Percentiles rank a stretch among this genome's conserved stretches.
Conservation (phyloP, 2,329 filamentous ascomycete genomes). For the Beauveria bassiana region DNA sequence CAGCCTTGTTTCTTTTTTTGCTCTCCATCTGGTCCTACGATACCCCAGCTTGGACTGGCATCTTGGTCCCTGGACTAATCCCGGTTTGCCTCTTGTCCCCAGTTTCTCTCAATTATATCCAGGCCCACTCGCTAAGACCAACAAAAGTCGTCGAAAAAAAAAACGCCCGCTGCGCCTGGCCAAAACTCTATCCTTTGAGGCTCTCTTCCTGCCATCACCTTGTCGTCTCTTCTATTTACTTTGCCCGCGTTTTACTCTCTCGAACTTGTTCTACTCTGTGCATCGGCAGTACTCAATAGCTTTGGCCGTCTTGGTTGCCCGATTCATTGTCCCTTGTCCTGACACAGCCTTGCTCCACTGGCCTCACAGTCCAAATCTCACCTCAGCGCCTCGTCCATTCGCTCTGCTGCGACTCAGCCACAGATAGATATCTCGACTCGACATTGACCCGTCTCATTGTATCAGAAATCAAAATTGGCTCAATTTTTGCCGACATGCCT, state of each 20-base stretch:
- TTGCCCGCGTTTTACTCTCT: not conserved
- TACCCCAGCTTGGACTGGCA: not conserved
- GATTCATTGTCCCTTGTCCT: not conserved
- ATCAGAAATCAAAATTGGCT: too few species aligned
- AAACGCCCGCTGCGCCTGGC: not conserved
- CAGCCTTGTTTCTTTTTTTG: not conserved
- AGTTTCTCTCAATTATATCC: not conserved
- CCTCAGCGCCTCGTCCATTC: not conserved
- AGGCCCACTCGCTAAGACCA: slow-evolving; percentile 4
- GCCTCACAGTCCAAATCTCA: slow-evolving; percentile 4
- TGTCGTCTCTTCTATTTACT: not conserved
- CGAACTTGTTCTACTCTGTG: not conserved
- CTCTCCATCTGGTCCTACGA: not conserved
- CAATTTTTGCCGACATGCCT: slow-evolving; percentile 19
- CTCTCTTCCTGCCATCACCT: not conserved
- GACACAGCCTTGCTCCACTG: not conserved
- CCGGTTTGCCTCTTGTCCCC: slow-evolving; percentile 1
- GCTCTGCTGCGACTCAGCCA: not conserved
- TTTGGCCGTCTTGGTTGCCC: not conserved
- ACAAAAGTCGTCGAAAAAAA: slow-evolving; percentile 7
- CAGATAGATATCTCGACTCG: not conserved
- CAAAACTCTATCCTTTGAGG: slow-evolving; percentile 5
- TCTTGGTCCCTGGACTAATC: not conserved
- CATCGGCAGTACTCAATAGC: not conserved
- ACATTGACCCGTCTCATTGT: not conserved